Evolutionary conservation across 352 stramenopile genomes (phyloP), one percentile per base, ranked within the genome.

Genomic region (Pythium guiyangense): DNA sequence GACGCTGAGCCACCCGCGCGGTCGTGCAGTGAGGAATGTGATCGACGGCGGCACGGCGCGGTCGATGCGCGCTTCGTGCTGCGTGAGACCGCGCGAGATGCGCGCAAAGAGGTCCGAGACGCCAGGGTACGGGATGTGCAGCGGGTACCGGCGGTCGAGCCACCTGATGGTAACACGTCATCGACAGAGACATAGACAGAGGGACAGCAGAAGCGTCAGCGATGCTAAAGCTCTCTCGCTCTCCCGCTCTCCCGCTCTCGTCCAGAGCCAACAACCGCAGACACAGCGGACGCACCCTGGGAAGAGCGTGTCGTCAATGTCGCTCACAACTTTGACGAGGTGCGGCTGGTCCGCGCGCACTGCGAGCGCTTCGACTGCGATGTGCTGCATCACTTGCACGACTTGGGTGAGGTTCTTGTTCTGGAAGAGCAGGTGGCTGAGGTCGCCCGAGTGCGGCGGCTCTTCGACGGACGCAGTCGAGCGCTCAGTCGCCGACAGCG

Each of bases 241-340:
- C n/a, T n/a, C n/a, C n/a, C n/a, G n/a, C 9, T 6, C 31, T 37
- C 12, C 31, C 4, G 31, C 6, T 10, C 31, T 12, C 31, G 4
- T 2, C 31, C 4, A 12, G 4, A 37, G 31, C 4, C 31, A 9
- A 15, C 12, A 27, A 42, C 6, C 22, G 39, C 14, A 34, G 10
- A 22, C 6, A 3, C 1, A 8, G 25, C 3, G 15, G 9, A 58
- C 53, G 34, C 59, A 81, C 34, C 84, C 84, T 9, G 84, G 66
- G 40, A 90, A 92, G 6, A 94, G 63, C 27, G 84, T 94, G 61
- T 94, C 84, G 44, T 94, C 84, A 40, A 94, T 94, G 50, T 94
- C 84, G 50, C 84, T 94, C n/a, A 94, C 70, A 6, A 94, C 84
- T 57, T 94, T 94, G 29, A 94, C 57, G n/a, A 94, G 64, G 5